phyloP scores from a whole-genome alignment of 257 asterid genomes.

The Solanum tarijense region DNA sequence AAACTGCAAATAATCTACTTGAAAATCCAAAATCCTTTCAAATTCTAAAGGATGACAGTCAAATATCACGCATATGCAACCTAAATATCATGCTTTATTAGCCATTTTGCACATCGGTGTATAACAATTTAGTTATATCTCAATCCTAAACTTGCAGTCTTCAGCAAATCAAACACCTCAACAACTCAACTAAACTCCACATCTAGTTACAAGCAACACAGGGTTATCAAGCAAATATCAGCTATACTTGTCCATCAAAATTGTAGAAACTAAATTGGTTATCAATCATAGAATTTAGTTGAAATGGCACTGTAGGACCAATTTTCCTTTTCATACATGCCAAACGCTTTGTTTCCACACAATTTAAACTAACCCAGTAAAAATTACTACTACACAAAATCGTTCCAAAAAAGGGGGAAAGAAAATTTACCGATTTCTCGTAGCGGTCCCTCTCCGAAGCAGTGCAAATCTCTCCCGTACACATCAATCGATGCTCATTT shows the following conservation, averaged over 20 bases:
- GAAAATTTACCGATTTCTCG: slow-evolving; percentile 60
- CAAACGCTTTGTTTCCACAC: neutral
- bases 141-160: neutral
- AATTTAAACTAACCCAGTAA: neutral
- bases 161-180: neutral
- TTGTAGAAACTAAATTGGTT: neutral
- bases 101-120: neutral
- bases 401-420: neutral
- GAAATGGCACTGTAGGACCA: neutral
- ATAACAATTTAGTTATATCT: neutral
- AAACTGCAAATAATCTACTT: neutral
- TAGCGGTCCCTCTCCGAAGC: slow-evolving; percentile 87
- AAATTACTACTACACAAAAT: neutral
- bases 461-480: slow-evolving; percentile 76
- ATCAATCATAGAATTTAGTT: neutral
- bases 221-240: neutral
- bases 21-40: neutral
- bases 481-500: slow-evolving; percentile 76
- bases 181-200: neutral
- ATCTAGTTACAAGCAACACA: neutral
- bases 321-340: neutral
- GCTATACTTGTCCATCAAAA: neutral
- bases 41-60: neutral
- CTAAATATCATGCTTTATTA: neutral
- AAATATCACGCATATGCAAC: neutral